Base-by-base conservation (phyloP, 78 protist species). In the Cavenderia fasciculata region DNA sequence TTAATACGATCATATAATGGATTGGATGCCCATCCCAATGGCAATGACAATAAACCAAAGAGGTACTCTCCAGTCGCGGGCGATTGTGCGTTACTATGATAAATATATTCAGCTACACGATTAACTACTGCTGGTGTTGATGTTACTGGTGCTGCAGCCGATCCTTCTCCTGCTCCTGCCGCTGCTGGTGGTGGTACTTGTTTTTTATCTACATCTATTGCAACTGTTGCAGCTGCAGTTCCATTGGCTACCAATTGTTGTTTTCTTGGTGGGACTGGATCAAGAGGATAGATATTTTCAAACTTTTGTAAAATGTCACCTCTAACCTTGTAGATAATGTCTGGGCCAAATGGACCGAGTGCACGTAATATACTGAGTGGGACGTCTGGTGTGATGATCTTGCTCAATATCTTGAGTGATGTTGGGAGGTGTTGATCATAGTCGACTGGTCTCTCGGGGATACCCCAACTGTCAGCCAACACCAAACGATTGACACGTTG, bases 31-130 rank as follows among this genome's bases (percentile, higher is more conserved):
- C 70, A 82, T 8, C 89, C 89, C 8, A 69, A 82, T 27, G 89
- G 89, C 8, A 82, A 52, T 18, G 72, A 57, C 2, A 82, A 23
- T 1, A 43, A 4, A 31, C 52, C 29, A 29, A 82, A 82, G 21
- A 82, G 51, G 36, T 69, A 61, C 16, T 82, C 89, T 33, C 89
- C 89, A 29, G 71, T 68, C 16, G 89, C 78, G 14, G 89, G 89
- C n/a, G 38, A 31, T 18, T 36, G 34, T 18, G 78, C 59, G 33
- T 82, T 82, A 14, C 78, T 38, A 31, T 82, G 77, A 68, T 68
- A 82, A 16, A 82, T 82, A 68, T 82, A 82, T 16, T 82, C 41
- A 3, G 78, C 66, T 43, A 82, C 63, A 11, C 59, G 41, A 56
- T 82, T 82, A 38, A 21, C 66, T n/a, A n/a, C n/a, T n/a, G n/a